Percentiles rank a stretch among this genome's conserved stretches.
phyloP scores from a whole-genome alignment of 495 filamentous ascomycete species.

The Antarctomyces pellizariae region DNA sequence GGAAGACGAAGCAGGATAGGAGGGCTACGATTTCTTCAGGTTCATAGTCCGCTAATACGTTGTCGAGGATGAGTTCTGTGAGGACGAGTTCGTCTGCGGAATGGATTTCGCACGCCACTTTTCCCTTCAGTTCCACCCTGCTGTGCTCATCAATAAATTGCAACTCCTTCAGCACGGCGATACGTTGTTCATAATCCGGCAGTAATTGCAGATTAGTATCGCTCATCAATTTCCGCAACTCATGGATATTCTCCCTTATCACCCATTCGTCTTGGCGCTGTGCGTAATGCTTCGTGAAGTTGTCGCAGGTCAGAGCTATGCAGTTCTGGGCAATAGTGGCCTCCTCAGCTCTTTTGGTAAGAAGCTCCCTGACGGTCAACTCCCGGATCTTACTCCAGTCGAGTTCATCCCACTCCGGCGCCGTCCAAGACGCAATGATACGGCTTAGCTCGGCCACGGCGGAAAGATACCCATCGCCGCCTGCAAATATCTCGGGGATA shows the following conservation, averaged over 20 bases:
- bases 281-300: constrained; percentile 74
- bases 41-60: constrained; percentile 84
- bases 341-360: constrained; percentile 40
- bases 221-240: constrained; percentile 68
- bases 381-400: constrained; percentile 64
- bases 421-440: constrained; percentile 44
- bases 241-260: constrained; percentile 70
- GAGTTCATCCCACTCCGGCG: constrained; percentile 59
- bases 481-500: constrained; percentile 25
- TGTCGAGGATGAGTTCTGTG: constrained; percentile 88
- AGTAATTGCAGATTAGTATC: constrained; percentile 92
- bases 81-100: constrained; percentile 94
- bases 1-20: constrained; percentile 90
- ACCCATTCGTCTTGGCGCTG: constrained; percentile 92
- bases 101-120: constrained; percentile 96
- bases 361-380: constrained; percentile 46
- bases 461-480: constrained; percentile 16
- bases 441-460: constrained; percentile 37
- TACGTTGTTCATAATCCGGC: constrained; percentile 93
- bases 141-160: constrained; percentile 67
- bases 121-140: constrained; percentile 84
- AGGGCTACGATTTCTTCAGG: constrained; percentile 92
- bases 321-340: constrained; percentile 31
- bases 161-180: constrained; percentile 73
- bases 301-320: constrained; percentile 37